These are phyloP conservation scores for Cordyceps farinosa DNA, from an alignment of 2,329 filamentous ascomycete genomes.

Conservation along the genomic window DNA sequence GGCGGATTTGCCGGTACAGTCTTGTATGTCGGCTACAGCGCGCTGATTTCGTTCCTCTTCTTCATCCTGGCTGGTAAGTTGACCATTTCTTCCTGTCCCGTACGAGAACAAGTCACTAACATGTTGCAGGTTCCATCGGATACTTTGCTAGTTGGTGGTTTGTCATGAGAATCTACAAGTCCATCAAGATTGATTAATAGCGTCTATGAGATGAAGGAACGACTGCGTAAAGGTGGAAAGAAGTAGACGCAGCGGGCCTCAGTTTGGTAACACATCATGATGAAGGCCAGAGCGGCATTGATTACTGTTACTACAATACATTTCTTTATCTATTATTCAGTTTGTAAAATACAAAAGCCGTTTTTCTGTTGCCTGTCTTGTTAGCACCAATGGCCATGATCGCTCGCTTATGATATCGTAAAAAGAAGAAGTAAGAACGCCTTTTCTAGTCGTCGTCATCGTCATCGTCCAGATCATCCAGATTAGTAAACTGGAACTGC, in stretches of 20 bases:
- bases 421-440: not conserved
- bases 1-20: conserved; percentile 81
- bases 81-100: not conserved
- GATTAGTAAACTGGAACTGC: conserved; percentile 55
- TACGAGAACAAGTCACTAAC: conserved; percentile 20
- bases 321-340: conserved; percentile 12
- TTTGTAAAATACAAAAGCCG: conserved; percentile 17
- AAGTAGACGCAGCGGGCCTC: not conserved
- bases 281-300: conserved; percentile 13
- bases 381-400: conserved; percentile 4
- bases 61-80: conserved; percentile 88
- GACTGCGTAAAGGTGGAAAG: not conserved
- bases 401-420: conserved; percentile 10
- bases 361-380: not conserved
- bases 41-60: conserved; percentile 83
- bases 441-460: conserved; percentile 35
- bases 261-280: conserved; percentile 6
- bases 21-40: conserved; percentile 90
- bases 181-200: conserved; percentile 91
- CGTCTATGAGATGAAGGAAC: not conserved
- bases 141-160: conserved; percentile 96
- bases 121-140: conserved; percentile 74
- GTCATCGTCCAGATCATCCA: conserved; percentile 52
- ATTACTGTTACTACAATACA: conserved; percentile 10
- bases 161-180: conserved; percentile 87